Percentiles rank a stretch among this genome's conserved stretches.
These are phyloP conservation scores for Saturnispora sekii DNA, from an alignment of 805 yeast species.

Conservation along the genomic window DNA sequence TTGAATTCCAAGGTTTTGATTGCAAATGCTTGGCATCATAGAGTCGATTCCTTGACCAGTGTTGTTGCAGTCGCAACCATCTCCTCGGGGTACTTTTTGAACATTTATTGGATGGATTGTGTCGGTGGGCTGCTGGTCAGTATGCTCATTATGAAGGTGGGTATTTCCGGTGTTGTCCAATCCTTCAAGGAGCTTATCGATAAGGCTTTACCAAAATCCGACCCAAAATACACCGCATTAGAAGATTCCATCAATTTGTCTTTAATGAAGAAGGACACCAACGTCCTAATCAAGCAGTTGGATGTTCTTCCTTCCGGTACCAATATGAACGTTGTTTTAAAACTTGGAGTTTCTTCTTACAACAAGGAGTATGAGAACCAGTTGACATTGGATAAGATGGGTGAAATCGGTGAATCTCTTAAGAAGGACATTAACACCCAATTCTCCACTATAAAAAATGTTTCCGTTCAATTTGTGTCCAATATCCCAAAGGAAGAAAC, in stretches of 20 bases:
- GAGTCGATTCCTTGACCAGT: slow-evolving; percentile 89
- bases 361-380: slow-evolving; percentile 23
- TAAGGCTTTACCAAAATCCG: slow-evolving; percentile 45
- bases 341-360: slow-evolving; percentile 24
- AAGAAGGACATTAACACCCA: slow-evolving; percentile 25
- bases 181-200: slow-evolving; percentile 76
- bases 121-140: slow-evolving; percentile 89
- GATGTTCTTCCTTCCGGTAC: slow-evolving; percentile 47
- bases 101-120: slow-evolving; percentile 80
- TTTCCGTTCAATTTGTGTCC: slow-evolving; percentile 26
- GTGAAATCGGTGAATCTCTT: slow-evolving; percentile 21
- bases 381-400: slow-evolving; percentile 27
- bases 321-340: slow-evolving; percentile 33
- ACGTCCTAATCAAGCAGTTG: slow-evolving; percentile 29
- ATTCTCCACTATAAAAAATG: slow-evolving; percentile 27
- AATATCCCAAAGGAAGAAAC: slow-evolving; percentile 8
- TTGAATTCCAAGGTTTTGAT: slow-evolving; percentile 81
- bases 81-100: slow-evolving; percentile 69
- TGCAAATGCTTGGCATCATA: slow-evolving; percentile 98
- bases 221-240: slow-evolving; percentile 37
- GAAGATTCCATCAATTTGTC: slow-evolving; percentile 28
- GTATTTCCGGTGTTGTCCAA: slow-evolving; percentile 59
- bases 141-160: slow-evolving; percentile 71
- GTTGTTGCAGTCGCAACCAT: slow-evolving; percentile 85
- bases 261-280: slow-evolving; percentile 26